Evolutionary conservation across 768 basidiomycete genomes (phyloP).

Genomic region (Tephrocybe rancida): DNA sequence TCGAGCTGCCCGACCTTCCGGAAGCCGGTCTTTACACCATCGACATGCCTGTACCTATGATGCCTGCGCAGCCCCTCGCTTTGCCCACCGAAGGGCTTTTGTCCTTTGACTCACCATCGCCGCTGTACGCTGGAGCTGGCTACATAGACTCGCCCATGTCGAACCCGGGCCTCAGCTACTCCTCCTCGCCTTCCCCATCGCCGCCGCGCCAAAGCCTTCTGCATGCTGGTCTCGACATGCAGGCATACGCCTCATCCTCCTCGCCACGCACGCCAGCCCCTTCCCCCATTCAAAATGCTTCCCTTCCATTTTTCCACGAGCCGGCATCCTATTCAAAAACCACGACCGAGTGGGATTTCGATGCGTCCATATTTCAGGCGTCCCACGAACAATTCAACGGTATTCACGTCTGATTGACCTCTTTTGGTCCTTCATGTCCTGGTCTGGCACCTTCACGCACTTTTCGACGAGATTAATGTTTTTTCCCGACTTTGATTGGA

Average conservation of each 20-base stretch:
- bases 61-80: too few species aligned
- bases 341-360: constrained; percentile 9
- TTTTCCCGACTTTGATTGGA: neutral
- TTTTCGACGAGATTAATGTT: neutral
- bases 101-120: constrained; percentile 13
- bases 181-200: constrained; percentile 14
- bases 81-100: constrained; percentile 4
- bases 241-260: neutral
- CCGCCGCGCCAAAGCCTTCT: constrained; percentile 1
- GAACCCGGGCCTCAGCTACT: constrained; percentile 13
- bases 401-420: constrained; percentile 2
- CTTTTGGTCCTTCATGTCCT: neutral
- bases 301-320: constrained; percentile 3
- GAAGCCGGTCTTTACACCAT: constrained; percentile 13
- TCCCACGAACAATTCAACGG: constrained; percentile 4
- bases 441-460: constrained; percentile 8
- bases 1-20: constrained; percentile 5
- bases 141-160: constrained; percentile 5
- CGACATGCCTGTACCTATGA: constrained; percentile 1
- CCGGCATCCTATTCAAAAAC: constrained; percentile 1
- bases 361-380: constrained; percentile 9
- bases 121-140: neutral
- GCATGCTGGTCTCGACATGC: neutral
- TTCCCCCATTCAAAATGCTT: neutral
- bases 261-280: constrained; percentile 6